phyloP scores from a whole-genome alignment of 441 rosid genomes.

The Biscutella laevigata region DNA sequence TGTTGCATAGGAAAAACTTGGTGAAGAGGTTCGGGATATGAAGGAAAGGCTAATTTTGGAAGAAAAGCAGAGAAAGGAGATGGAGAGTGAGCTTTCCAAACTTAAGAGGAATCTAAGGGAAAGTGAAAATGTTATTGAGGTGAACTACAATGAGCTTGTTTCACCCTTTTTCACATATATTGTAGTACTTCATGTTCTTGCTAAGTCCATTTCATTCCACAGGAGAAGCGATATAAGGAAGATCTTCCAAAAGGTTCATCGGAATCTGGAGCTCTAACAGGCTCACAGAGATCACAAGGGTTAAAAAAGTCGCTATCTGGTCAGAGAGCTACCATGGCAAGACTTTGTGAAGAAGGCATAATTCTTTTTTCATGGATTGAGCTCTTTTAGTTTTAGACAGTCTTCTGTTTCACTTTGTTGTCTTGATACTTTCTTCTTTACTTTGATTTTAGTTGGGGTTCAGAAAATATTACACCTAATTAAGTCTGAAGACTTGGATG shows the following conservation, averaged over 20 bases:
- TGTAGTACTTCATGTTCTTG: slow-evolving; percentile 21
- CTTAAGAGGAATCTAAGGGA: slow-evolving; percentile 52
- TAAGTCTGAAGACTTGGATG: slow-evolving; percentile 68
- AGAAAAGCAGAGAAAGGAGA: slow-evolving; percentile 57
- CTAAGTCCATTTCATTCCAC: slow-evolving; percentile 43
- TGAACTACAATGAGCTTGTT: slow-evolving; percentile 20
- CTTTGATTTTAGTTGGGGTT: slow-evolving; percentile 55
- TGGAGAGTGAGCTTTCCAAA: slow-evolving; percentile 60
- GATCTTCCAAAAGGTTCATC: slow-evolving; percentile 41
- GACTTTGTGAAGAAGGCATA: slow-evolving; percentile 92
- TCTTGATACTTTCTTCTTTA: slow-evolving; percentile 17
- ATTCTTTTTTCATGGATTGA: neutral
- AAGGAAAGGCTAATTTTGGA: slow-evolving; percentile 57
- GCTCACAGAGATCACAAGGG: slow-evolving; percentile 45
- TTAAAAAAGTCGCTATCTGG: slow-evolving; percentile 51
- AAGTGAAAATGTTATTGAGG: slow-evolving; percentile 48
- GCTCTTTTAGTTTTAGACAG: neutral
- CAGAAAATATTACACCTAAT: slow-evolving; percentile 71
- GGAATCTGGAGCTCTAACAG: slow-evolving; percentile 29
- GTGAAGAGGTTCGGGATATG: slow-evolving; percentile 49
- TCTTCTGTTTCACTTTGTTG: neutral
- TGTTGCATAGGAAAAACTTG: slow-evolving; percentile 43
- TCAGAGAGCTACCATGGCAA: slow-evolving; percentile 85
- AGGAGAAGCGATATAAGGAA: slow-evolving; percentile 49
- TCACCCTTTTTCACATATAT: slow-evolving; percentile 11